phyloP scores from a whole-genome alignment of 2,329 filamentous ascomycete species.

The Neonectria faginata region DNA sequence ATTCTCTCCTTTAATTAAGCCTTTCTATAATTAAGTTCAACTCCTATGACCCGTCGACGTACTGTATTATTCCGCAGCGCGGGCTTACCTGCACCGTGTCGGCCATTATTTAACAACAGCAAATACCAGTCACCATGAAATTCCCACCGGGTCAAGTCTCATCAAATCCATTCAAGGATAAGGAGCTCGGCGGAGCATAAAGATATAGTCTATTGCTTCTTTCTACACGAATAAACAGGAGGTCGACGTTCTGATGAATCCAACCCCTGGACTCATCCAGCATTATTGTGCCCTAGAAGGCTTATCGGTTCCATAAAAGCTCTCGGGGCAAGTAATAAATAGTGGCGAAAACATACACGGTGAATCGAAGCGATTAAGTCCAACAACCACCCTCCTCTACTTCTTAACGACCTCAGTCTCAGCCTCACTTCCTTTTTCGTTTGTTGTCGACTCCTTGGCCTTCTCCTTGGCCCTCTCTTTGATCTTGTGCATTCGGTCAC shows the following conservation, averaged over 20 bases:
- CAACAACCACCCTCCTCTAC: conserved; percentile 6
- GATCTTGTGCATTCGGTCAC: conserved; percentile 43
- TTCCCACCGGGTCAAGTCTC: neutral
- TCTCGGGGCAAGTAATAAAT: neutral
- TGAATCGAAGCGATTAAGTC: neutral
- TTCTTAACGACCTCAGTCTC: conserved; percentile 28
- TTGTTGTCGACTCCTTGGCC: conserved; percentile 11
- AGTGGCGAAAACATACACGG: neutral
- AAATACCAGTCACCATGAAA: neutral
- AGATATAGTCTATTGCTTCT: neutral
- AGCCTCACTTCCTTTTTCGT: conserved; percentile 18
- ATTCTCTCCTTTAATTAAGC: neutral
- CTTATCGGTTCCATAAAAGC: neutral
- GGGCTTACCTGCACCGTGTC: too few species aligned
- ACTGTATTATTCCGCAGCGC: neutral
- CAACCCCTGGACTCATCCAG: neutral
- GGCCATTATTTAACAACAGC: neutral
- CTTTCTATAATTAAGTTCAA: neutral
- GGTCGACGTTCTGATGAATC: neutral
- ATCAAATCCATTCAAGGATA: neutral
- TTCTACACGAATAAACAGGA: neutral
- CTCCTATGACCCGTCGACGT: neutral
- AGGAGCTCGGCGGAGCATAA: neutral
- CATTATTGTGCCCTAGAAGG: neutral
- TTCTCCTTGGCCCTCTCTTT: conserved; percentile 45